Evolutionary conservation across 2,329 filamentous ascomycete species (phyloP).

Genomic region (Aureobasidium sp.): DNA sequence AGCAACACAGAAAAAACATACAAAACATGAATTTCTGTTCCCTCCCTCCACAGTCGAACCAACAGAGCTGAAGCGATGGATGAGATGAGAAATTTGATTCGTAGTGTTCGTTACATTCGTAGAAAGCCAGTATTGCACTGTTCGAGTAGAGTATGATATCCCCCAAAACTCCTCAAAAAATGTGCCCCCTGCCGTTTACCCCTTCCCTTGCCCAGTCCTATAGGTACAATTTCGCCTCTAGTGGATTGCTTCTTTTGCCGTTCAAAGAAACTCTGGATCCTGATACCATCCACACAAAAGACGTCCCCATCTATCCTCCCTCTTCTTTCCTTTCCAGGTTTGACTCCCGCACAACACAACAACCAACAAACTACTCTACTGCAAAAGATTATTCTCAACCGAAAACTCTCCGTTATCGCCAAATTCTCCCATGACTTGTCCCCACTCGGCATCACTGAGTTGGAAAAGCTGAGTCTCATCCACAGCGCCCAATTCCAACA

Average conservation of each 20-base stretch:
- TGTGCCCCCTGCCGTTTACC: neutral
- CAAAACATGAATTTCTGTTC: neutral
- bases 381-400: neutral
- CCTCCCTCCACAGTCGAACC: neutral
- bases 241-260: neutral
- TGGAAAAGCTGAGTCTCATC: neutral
- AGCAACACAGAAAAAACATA: neutral
- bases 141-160: neutral
- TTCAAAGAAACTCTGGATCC: neutral
- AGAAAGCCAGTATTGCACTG: neutral
- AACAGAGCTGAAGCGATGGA: too few species aligned
- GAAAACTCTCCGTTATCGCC: neutral
- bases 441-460: constrained; percentile 11
- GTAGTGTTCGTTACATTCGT: neutral
- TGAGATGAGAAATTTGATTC: neutral
- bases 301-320: neutral
- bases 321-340: neutral
- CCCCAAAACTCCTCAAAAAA: neutral
- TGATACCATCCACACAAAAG: too few species aligned
- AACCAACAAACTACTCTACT: neutral
- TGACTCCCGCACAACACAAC: too few species aligned
- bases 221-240: neutral
- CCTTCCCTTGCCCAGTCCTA: neutral
- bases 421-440: constrained; percentile 5
- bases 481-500: constrained; percentile 8